Evolutionary conservation across 1,284 basidiomycete species (phyloP).

Genomic region (Mycosarcoma mackinlayi): DNA sequence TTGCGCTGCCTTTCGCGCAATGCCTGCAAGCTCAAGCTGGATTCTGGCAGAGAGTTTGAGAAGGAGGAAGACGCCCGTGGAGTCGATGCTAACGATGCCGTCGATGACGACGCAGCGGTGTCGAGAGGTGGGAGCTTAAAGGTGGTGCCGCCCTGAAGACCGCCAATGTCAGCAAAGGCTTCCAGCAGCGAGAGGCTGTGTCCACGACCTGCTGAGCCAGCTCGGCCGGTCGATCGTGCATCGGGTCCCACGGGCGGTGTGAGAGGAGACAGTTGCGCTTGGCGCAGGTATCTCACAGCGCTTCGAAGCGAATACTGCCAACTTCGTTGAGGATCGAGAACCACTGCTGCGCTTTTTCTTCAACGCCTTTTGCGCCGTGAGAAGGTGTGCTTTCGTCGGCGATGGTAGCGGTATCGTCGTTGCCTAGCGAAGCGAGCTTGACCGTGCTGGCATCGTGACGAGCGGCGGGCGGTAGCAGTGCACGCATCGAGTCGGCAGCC

Average conservation of each 20-base stretch:
- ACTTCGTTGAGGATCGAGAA: slow-evolving; percentile 54
- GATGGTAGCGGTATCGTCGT: background rate
- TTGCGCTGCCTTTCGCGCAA: slow-evolving; percentile 37
- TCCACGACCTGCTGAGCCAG: slow-evolving; percentile 34
- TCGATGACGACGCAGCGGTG: too few species aligned
- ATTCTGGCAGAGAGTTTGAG: slow-evolving; percentile 13
- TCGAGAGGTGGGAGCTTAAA: slow-evolving; percentile 33
- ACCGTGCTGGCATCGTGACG: background rate
- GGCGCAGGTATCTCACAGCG: slow-evolving; percentile 36
- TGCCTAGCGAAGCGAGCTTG: background rate
- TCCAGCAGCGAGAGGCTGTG: slow-evolving; percentile 47
- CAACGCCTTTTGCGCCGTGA: slow-evolving; percentile 42
- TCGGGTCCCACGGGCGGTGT: slow-evolving; percentile 25
- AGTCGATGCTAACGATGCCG: background rate
- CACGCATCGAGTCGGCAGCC: slow-evolving; percentile 47
- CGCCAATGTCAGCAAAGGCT: slow-evolving; percentile 40
- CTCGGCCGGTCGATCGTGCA: slow-evolving; percentile 28
- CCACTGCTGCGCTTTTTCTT: slow-evolving; percentile 45
- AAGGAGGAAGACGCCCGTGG: background rate
- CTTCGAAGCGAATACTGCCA: slow-evolving; percentile 41
- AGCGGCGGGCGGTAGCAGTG: slow-evolving; percentile 20
- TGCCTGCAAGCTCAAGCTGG: slow-evolving; percentile 34
- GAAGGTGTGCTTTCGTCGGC: background rate
- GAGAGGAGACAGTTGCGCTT: slow-evolving; percentile 40
- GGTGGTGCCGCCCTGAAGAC: slow-evolving; percentile 30